A percentile compares a stretch with the other conserved stretches of the same genome.
Evolutionary conservation across 2,329 filamentous ascomycete species (phyloP).

Genomic region (Microdochium trichocladiopsis): DNA sequence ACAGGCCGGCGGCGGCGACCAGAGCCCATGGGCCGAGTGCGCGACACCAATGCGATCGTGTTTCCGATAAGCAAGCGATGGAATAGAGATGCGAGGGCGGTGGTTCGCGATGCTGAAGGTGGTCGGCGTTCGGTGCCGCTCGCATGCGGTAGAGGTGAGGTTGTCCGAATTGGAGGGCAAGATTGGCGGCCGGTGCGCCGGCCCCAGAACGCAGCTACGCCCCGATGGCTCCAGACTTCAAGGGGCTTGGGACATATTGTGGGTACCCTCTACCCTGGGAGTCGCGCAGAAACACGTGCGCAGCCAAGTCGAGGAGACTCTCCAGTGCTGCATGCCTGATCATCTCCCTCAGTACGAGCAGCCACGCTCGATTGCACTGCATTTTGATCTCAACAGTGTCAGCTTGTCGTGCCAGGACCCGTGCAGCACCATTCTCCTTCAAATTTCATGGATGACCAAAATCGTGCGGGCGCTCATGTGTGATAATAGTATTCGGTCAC

Average conservation of each 20-base stretch:
- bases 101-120: background rate
- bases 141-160: background rate
- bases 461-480: no score
- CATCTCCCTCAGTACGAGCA: no score
- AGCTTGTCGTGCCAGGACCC: no score
- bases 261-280: background rate
- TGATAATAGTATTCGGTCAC: no score
- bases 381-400: no score
- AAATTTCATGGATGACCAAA: no score
- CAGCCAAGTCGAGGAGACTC: no score
- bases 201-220: background rate
- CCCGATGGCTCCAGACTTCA: background rate
- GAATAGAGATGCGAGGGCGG: background rate
- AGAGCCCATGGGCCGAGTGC: constrained; percentile 17
- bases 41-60: constrained; percentile 14
- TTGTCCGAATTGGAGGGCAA: background rate
- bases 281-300: no score
- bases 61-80: background rate
- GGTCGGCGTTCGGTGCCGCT: background rate
- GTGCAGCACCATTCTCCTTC: no score
- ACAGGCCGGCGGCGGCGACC: constrained; percentile 16
- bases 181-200: background rate
- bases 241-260: background rate
- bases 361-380: no score
- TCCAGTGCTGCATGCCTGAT: no score